phyloP scores from a whole-genome alignment of 1,139 yeast genomes.

The Zygosaccharomyces pseudobailii region DNA sequence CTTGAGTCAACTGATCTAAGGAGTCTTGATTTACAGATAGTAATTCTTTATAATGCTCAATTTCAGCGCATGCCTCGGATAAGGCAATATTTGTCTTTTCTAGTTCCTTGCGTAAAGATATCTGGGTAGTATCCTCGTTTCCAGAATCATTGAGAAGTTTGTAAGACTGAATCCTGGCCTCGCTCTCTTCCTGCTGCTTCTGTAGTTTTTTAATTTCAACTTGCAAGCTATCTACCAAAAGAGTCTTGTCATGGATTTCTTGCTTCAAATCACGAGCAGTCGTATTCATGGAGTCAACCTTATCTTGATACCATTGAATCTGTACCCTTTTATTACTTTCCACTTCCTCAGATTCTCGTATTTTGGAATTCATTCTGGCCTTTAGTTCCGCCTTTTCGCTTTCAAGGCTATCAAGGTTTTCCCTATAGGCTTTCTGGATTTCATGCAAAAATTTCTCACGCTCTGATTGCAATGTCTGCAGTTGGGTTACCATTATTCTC shows the following conservation, averaged over 20 bases:
- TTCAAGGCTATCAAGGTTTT: conserved; percentile 52
- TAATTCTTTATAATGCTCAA: conserved; percentile 47
- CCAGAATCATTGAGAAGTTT: conserved; percentile 24
- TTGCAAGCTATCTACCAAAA: conserved; percentile 24
- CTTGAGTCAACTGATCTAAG: conserved; percentile 38
- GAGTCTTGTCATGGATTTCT: conserved; percentile 41
- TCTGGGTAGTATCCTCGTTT: conserved; percentile 25
- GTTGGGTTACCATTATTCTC: conserved; percentile 53
- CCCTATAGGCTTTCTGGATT: conserved; percentile 40
- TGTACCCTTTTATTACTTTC: conserved; percentile 48
- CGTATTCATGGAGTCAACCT: conserved; percentile 51
- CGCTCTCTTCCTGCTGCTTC: conserved; percentile 37
- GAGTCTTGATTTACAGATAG: conserved; percentile 49
- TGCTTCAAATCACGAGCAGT: conserved; percentile 44
- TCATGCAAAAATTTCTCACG: conserved; percentile 53
- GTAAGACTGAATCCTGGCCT: conserved; percentile 35
- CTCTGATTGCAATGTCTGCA: conserved; percentile 60
- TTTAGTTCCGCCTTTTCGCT: neutral
- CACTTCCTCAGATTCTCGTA: conserved; percentile 34
- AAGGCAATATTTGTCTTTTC: conserved; percentile 43
- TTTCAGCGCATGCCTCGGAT: conserved; percentile 44
- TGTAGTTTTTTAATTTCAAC: conserved; percentile 33
- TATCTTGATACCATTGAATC: conserved; percentile 58
- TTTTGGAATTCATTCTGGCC: conserved; percentile 2
- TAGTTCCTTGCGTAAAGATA: conserved; percentile 37